Evolutionary conservation across 805 yeast genomes (phyloP), one percentile per base, ranked within the genome.

Genomic region (Yarrowia sp.): DNA sequence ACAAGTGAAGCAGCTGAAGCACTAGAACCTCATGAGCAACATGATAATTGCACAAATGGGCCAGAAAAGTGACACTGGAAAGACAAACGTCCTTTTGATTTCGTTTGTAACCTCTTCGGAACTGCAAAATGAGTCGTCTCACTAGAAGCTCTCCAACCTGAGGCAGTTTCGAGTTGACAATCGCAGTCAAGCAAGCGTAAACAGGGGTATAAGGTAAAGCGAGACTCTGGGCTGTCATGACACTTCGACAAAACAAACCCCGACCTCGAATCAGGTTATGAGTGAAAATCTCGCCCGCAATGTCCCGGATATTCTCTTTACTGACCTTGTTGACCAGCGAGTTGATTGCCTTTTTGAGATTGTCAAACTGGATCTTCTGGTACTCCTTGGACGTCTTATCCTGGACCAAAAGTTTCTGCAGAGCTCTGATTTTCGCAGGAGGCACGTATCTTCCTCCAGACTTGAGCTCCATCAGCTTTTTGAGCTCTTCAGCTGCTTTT

Each of bases 91-190:
- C 70, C 68, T 81, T 82, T 71, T 86, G 83, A 68, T 83, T 81
- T 24, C 79, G 73, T 71, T 80, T 79, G 75, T 80, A 87, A 0
- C 83, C 82, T 70, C 82, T 80, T 53, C 87, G 82, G 76, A 91
- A 90, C 68, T 82, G 86, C 3, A 86, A 72, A 0, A 89, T 78
- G 34, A 88, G 76, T 69, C 95, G 79, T 9, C 81, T 73, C 0
- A 82, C 74, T 39, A 90, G 70, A 5, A 88, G 74, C 68, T 83
- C 83, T 1, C 96, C 97, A 17, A 91, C 77, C 42, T 84, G 84
- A 0, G 96, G 95, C 3, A 90, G 75, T 71, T 88, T 85, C 6
- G 89, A 83, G 75, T 90, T 89, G 12, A 92, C 64, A 0, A 88
- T 81, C 1, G 88, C 81, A 0, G 84, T 81, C 42, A 92, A 72